Evolutionary conservation across 2,329 filamentous ascomycete species (phyloP), one percentile per base, ranked within the genome.

Genomic region (Xylaria digitata): DNA sequence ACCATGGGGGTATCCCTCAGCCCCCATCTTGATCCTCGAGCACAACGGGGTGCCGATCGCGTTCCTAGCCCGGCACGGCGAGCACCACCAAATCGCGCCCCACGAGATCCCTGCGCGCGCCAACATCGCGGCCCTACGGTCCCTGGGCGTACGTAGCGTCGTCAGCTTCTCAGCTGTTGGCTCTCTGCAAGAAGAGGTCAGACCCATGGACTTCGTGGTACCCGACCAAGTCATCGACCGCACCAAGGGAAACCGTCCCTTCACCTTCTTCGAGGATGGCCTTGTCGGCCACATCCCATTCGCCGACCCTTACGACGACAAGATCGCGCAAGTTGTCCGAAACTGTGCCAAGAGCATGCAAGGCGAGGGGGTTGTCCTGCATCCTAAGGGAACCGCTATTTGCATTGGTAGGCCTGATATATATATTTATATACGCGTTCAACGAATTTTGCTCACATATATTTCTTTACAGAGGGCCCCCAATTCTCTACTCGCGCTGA

Each of bases 141-240:
- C 88, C 75, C 85, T 99, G 68, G 96, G 96, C 72, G 96, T 98
- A 52, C 90, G 94, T 76, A 92, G 89, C 78, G 88, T 98, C 78
- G 92, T 99, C 77, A 94, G 95, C 70, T 99, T 99, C 84, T 95
- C 91, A 71, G 96, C 96, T 55, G 96, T 99, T 64, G 96, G 96
- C 69, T 95, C 91, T 75, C 84, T 99, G 78, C 93, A 92, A 78
- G 96, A 97, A 83, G 88, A 93, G 76, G 95, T 99, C 80, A 93
- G 92, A 82, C 96, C 96, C 49, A 91, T 96, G 82, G 96, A 99
- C 84, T 99, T 99, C 80, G 92, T 98, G 58, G 87, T 99, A 13
- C 96, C 95, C 0, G 94, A 97, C 81, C 96, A 99, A 84, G 88
- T 97, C 79, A 97, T 98, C 78, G 96, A 99, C 83, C 92, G 95